Percentiles rank a stretch among this genome's conserved stretches.
Evolutionary conservation across 1,139 yeast genomes (phyloP).

Genomic region (Magnusiomyces ingens): DNA sequence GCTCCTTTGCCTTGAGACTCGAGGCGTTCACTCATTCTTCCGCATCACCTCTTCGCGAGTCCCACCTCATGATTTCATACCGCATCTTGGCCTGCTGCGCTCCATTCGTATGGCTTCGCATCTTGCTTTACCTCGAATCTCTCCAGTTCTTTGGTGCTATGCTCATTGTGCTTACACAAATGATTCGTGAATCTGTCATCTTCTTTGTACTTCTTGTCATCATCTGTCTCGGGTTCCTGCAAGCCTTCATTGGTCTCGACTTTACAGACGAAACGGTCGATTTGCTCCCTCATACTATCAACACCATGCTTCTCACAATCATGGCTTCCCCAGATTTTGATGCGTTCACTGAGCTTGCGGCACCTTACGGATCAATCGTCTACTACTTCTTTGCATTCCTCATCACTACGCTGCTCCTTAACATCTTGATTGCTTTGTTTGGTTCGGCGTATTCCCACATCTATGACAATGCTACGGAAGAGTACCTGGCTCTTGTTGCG

Average conservation of each 20-base stretch:
- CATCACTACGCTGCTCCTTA: constrained; percentile 51
- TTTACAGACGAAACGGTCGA: constrained; percentile 81
- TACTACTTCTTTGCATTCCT: constrained; percentile 74
- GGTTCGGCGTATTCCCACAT: constrained; percentile 79
- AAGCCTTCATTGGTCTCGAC: constrained; percentile 81
- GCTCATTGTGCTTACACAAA: constrained; percentile 75
- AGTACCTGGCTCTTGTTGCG: constrained; percentile 78
- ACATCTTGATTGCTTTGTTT: constrained; percentile 76
- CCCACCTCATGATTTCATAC: constrained; percentile 59
- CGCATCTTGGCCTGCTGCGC: constrained; percentile 73
- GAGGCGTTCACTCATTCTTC: constrained; percentile 37
- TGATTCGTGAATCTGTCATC: constrained; percentile 78
- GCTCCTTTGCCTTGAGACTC: constrained; percentile 52
- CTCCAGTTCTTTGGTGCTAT: constrained; percentile 81
- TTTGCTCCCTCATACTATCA: constrained; percentile 46
- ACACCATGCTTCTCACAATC: constrained; percentile 62
- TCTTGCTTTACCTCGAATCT: constrained; percentile 69
- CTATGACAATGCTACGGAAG: constrained; percentile 76
- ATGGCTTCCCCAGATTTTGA: constrained; percentile 68
- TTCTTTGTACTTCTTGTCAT: constrained; percentile 69
- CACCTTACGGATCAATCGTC: constrained; percentile 74
- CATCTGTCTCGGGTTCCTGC: constrained; percentile 72
- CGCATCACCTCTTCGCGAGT: constrained; percentile 26
- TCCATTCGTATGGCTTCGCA: constrained; percentile 81
- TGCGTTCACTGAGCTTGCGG: constrained; percentile 64